Conservation (phyloP, 164 flowering plant species). For the Vitis rotundifolia region DNA sequence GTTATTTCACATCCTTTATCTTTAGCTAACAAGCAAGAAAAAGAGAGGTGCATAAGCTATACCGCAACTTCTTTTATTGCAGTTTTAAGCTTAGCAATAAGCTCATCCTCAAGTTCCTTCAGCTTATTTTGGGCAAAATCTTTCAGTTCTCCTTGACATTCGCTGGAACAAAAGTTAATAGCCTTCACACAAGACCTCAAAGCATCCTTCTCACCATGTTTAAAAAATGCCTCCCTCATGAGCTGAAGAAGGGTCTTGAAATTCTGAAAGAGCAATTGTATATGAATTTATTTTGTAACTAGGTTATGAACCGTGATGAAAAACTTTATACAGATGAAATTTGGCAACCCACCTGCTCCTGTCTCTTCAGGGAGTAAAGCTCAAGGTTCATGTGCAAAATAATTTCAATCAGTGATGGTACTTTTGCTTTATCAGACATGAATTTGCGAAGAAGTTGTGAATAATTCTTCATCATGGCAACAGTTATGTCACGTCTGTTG, state of each 20-base stretch:
- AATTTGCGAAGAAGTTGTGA: constrained; percentile 81
- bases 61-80: constrained; percentile 82
- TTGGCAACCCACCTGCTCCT: constrained; percentile 71
- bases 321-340: constrained; percentile 7
- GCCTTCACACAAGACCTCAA: constrained; percentile 92
- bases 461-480: constrained; percentile 86
- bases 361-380: constrained; percentile 89
- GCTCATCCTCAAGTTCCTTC: constrained; percentile 90
- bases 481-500: constrained; percentile 70
- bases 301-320: constrained; percentile 1
- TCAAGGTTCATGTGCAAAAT: constrained; percentile 77
- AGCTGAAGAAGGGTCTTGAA: constrained; percentile 73
- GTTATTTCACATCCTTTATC: constrained; percentile 9
- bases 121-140: constrained; percentile 74
- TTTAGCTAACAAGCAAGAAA: not conserved
- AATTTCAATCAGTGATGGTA: constrained; percentile 68
- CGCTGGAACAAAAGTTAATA: constrained; percentile 62
- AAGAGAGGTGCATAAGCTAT: constrained; percentile 16
- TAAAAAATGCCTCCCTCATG: constrained; percentile 86
- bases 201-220: constrained; percentile 91
- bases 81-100: constrained; percentile 65
- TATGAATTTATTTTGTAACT: constrained; percentile 2
- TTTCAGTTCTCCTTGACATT: constrained; percentile 84
- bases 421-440: constrained; percentile 84
- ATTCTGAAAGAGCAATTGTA: constrained; percentile 51